Evolutionary conservation across 257 asterid species (phyloP).

Genomic region (Scutellaria galericulata): DNA sequence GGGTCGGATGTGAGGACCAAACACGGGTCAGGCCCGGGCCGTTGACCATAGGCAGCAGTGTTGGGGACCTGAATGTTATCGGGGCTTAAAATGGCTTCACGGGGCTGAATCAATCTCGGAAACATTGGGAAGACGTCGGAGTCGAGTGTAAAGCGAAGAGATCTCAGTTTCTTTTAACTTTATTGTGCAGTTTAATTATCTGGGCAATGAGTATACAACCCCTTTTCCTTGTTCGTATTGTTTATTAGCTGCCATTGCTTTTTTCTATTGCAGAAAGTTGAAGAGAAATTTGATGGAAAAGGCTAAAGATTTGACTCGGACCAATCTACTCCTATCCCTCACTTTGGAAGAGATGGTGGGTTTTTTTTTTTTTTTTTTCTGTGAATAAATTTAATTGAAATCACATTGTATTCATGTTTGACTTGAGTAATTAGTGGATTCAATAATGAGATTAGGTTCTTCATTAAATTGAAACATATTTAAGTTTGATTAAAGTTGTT

Average conservation of each 20-base stretch:
- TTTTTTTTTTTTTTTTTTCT: too few relatives aligned
- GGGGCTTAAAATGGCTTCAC: constrained; percentile 42
- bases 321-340: constrained; percentile 2
- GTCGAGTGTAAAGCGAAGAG: constrained; percentile 30
- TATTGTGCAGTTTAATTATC: constrained; percentile 29
- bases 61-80: constrained; percentile 38
- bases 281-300: constrained; percentile 38
- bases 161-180: constrained; percentile 30
- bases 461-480: too few relatives aligned
- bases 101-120: constrained; percentile 66
- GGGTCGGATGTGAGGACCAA: constrained; percentile 78
- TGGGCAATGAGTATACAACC: constrained; percentile 36
- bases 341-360: too few relatives aligned
- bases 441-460: too few relatives aligned
- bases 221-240: constrained; percentile 36
- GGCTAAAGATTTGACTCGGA: constrained; percentile 37
- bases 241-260: constrained; percentile 41
- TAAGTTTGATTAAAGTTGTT: too few relatives aligned
- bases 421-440: too few relatives aligned
- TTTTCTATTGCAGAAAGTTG: constrained; percentile 39
- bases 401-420: not conserved
- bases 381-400: too few relatives aligned
- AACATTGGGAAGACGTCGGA: constrained; percentile 47
- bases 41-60: constrained; percentile 46
- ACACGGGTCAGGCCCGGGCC: constrained; percentile 60